Base-by-base conservation (phyloP, 2,329 filamentous ascomycete genomes). In the Lecanicillium sp. region DNA sequence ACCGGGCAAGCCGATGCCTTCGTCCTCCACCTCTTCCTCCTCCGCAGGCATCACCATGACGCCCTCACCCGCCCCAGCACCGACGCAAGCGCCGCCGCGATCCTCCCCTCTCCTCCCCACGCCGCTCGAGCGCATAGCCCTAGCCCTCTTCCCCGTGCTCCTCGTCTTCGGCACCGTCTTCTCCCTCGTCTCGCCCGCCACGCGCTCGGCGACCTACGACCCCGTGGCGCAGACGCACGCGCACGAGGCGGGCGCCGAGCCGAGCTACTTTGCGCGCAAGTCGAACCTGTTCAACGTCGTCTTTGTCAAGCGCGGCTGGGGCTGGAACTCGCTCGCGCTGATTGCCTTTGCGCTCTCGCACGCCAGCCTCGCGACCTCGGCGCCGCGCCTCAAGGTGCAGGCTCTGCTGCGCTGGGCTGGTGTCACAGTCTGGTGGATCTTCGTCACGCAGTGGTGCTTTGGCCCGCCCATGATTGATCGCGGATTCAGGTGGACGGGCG, bases 381-480 rank as follows among this genome's bases (percentile, higher is more conserved):
- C 44, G 35, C 39, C 57, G 5, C 39, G 44, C 53, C 60, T 46
- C 68, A 64, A 44, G 50, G 38, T 74, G 10, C 73, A 79, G 42
- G 87, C 84, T 0, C 54, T 68, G 2, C 36, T 81, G 17, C 74
- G 92, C 34, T 98, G 87, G 71, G 66, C 48, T 0, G 63, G 82
- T 8, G 76, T 87, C 0, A 97, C 92, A 8, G 53, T 64, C 2
- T 82, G 81, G 62, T 98, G 92, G 92, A 69, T 87, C 30, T 65
- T 87, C 29, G 80, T 92, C 14, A 98, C 92, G 47, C 92, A 97
- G 67, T 97, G 92, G 92, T 97, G 81, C 60, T 96, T 98, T 53
- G 92, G 92, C 0, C 81, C 92, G 3, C 73, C 88, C 15, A 68
- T 98, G 35, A 90, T 97, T 51, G 92, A 98, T 59, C 81, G 89